A percentile compares a stretch with the other conserved stretches of the same genome.
These are phyloP conservation scores for Lodderomyces elongisporus DNA, from an alignment of 1,139 yeast species.

Conservation along the genomic window DNA sequence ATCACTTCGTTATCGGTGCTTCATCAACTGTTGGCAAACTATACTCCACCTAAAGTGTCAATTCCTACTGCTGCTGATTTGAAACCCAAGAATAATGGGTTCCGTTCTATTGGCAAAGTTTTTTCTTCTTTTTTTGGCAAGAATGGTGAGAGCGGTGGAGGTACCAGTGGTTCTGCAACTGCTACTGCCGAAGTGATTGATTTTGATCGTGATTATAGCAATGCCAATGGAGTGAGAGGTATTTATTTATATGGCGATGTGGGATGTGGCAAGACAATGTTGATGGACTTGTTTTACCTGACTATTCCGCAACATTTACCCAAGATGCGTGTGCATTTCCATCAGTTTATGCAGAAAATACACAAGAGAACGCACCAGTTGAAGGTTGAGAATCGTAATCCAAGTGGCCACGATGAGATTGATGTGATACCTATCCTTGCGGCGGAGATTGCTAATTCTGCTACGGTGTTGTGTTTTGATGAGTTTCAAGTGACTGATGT, in stretches of 20 bases:
- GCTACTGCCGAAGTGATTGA: conserved; percentile 1
- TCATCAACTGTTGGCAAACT: conserved; percentile 42
- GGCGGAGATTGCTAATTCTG: conserved; percentile 67
- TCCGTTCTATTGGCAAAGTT: conserved; percentile 37
- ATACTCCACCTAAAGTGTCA: conserved; percentile 52
- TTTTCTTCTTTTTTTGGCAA: conserved; percentile 31
- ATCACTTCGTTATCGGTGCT: conserved; percentile 50
- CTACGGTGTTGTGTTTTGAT: conserved; percentile 86
- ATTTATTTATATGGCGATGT: conserved; percentile 94
- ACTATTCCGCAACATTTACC: conserved; percentile 75
- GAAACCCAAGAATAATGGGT: conserved; percentile 25
- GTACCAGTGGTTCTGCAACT: not conserved
- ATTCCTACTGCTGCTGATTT: conserved; percentile 46
- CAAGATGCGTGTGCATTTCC: conserved; percentile 83
- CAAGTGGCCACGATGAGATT: conserved; percentile 43
- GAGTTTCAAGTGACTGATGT: conserved; percentile 97
- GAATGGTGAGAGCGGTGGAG: conserved; percentile 5
- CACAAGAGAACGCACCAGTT: conserved; percentile 84
- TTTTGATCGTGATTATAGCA: conserved; percentile 3
- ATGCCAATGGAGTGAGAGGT: conserved; percentile 51
- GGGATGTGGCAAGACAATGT: conserved; percentile 97
- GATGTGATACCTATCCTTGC: conserved; percentile 87
- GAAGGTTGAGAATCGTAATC: conserved; percentile 40
- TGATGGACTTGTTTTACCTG: conserved; percentile 88
- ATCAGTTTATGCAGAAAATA: conserved; percentile 91